Evolutionary conservation across 805 yeast species (phyloP).

Genomic region (Candida boleticola): DNA sequence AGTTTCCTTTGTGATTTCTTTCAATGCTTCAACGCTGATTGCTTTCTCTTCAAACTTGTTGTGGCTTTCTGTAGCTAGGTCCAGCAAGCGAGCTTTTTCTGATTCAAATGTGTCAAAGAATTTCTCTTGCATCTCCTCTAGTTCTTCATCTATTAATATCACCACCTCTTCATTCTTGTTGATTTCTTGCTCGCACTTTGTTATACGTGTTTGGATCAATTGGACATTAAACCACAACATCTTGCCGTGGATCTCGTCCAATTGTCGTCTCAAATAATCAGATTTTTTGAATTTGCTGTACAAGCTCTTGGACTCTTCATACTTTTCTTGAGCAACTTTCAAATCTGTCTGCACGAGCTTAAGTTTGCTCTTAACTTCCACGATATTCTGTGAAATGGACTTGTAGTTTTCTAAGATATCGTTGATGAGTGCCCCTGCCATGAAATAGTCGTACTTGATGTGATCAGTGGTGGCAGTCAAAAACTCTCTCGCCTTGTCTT

Average conservation of each 20-base stretch:
- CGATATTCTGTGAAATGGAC: conserved; percentile 24
- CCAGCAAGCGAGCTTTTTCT: conserved; percentile 13
- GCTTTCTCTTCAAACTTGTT: conserved; percentile 10
- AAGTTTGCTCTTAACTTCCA: conserved; percentile 26
- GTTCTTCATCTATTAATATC: conserved; percentile 18
- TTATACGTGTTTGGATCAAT: conserved; percentile 25
- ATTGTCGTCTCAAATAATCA: conserved; percentile 30
- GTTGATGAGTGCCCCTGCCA: conserved; percentile 74
- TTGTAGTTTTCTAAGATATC: conserved; percentile 58
- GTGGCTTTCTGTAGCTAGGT: conserved; percentile 13
- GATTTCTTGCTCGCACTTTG: conserved; percentile 8
- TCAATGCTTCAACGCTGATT: conserved; percentile 6
- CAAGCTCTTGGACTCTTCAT: conserved; percentile 24
- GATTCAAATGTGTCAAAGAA: conserved; percentile 10
- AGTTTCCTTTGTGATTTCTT: conserved; percentile 7
- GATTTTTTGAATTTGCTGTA: conserved; percentile 35
- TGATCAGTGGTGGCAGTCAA: conserved; percentile 71
- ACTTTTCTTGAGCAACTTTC: conserved; percentile 25
- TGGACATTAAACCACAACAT: conserved; percentile 42
- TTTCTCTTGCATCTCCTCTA: conserved; percentile 14
- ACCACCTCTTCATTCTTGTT: conserved; percentile 8
- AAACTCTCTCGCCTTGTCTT: conserved; percentile 90
- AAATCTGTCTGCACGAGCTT: conserved; percentile 22
- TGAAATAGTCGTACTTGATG: conserved; percentile 71
- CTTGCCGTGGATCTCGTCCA: conserved; percentile 37